Evolutionary conservation across 2,329 filamentous ascomycete species (phyloP).

Genomic region (Trichoderma aggressivum): DNA sequence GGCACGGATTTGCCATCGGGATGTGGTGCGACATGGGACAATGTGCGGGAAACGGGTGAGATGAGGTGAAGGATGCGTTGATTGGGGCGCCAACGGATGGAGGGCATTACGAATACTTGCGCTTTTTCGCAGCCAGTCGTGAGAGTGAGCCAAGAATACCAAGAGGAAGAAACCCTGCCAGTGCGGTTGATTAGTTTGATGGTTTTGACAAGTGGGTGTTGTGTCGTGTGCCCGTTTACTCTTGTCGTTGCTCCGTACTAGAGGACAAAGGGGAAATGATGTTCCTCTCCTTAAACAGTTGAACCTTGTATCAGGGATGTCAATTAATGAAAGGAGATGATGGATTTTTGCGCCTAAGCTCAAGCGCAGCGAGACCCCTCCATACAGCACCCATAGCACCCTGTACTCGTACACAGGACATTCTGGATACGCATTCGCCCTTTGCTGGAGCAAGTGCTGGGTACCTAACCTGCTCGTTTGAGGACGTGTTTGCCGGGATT

Average conservation of each 20-base stretch:
- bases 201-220: background rate
- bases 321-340: background rate
- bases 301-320: background rate
- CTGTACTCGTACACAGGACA: no score
- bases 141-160: background rate
- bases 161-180: background rate
- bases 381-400: no score
- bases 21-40: background rate
- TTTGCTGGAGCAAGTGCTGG: background rate
- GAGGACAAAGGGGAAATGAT: conserved; percentile 7
- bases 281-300: background rate
- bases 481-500: background rate
- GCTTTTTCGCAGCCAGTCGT: background rate
- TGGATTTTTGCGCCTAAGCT: conserved; percentile 1
- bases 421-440: no score
- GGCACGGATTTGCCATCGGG: background rate
- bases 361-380: background rate
- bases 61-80: background rate
- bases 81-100: background rate
- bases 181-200: background rate
- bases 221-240: background rate
- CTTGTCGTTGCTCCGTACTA: background rate
- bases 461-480: background rate
- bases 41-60: background rate
- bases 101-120: background rate